phyloP scores from a whole-genome alignment of 2,329 filamentous ascomycete species.

The Calonectria pteridis region DNA sequence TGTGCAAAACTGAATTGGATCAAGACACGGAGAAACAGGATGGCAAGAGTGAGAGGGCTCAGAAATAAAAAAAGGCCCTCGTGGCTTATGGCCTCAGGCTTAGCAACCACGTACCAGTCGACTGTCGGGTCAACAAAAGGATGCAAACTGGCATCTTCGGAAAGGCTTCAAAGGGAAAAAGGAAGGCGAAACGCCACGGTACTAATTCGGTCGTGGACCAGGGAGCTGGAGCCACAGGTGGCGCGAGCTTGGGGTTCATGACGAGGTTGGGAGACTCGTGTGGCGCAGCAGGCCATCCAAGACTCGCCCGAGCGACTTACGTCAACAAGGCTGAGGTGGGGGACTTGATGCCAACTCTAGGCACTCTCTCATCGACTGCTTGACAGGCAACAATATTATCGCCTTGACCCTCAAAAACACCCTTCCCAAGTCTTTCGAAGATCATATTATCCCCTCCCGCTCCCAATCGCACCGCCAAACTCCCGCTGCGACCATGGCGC shows the following conservation, averaged over 20 bases:
- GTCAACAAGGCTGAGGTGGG: conserved; percentile 31
- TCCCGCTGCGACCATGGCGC: conserved; percentile 70
- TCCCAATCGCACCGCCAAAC: not conserved
- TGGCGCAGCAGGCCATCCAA: conserved; percentile 30
- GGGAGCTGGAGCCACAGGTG: conserved; percentile 43
- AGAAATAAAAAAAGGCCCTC: not conserved
- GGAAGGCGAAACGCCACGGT: conserved; percentile 48
- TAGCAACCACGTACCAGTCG: conserved; percentile 24
- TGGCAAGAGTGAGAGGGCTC: not conserved
- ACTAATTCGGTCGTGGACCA: conserved; percentile 28
- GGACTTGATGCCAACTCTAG: conserved; percentile 7
- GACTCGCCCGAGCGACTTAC: conserved; percentile 8
- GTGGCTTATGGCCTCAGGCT: conserved; percentile 20
- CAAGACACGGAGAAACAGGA: not conserved
- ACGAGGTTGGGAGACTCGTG: conserved; percentile 29
- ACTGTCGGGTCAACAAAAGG: conserved; percentile 16
- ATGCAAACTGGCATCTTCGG: conserved; percentile 46
- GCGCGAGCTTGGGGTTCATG: conserved; percentile 24
- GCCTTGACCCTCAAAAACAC: not conserved
- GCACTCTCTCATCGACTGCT: not conserved
- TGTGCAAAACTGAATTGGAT: not conserved
- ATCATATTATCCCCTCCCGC: not conserved
- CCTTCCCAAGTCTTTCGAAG: not conserved
- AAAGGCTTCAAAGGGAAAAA: conserved; percentile 23
- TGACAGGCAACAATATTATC: conserved; percentile 19